Conservation (phyloP, 805 yeast species). For the Candida sphagnicola region DNA sequence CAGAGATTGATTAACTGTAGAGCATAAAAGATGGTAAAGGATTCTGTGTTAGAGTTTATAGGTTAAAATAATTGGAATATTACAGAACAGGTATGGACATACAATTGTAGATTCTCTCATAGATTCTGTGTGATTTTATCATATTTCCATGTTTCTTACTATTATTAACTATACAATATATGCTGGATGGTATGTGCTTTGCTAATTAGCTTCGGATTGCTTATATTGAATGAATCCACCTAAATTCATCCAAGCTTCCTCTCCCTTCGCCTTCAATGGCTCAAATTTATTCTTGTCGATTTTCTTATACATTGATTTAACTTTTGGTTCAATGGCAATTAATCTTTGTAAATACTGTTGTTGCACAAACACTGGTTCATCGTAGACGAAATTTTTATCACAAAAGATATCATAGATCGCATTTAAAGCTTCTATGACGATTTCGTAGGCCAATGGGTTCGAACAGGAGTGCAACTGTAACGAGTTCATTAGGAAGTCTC, state of each 20-base stretch:
- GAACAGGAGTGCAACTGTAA: conserved; percentile 7
- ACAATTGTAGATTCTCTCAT: background rate
- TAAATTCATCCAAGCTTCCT: conserved; percentile 63
- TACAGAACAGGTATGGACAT: background rate
- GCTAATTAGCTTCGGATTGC: background rate
- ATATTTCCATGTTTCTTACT: background rate
- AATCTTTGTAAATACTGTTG: conserved; percentile 43
- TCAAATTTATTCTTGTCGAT: conserved; percentile 45
- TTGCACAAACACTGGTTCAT: conserved; percentile 60
- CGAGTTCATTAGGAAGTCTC: conserved; percentile 39
- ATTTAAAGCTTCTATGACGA: conserved; percentile 59
- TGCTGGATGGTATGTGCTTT: background rate
- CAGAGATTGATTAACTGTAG: conserved; percentile 6
- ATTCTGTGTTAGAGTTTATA: background rate
- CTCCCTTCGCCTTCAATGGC: conserved; percentile 57
- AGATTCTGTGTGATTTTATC: background rate
- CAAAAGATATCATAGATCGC: conserved; percentile 74
- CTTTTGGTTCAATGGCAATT: conserved; percentile 9
- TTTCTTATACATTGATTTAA: conserved; percentile 19
- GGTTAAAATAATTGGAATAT: background rate
- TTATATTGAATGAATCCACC: conserved; percentile 80
- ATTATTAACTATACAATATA: background rate
- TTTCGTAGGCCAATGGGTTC: conserved; percentile 16
- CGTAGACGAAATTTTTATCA: conserved; percentile 67
- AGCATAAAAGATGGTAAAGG: background rate